Base-by-base conservation (phyloP, 805 yeast species). In the Candida takata region DNA sequence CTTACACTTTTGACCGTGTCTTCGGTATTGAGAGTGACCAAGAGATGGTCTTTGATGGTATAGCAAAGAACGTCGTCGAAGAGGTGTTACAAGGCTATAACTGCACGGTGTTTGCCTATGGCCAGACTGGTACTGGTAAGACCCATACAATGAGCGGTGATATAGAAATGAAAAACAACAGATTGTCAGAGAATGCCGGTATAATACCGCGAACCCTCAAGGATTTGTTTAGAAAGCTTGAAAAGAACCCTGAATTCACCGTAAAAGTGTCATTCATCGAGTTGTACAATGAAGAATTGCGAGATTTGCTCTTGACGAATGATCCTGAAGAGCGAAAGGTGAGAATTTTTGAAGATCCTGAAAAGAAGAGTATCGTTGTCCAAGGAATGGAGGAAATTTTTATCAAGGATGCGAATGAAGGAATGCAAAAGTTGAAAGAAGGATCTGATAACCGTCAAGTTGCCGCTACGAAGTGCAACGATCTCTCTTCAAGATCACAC, bases 41-140 rank as follows among this genome's bases (percentile, higher is more conserved):
- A 55, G 68, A 69, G 29, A 64, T 67, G 44, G 58, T 85, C 0
- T 86, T 75, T 46, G 77, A 78, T 6, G 74, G 74, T 3, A 77
- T 79, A 8, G 88, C 86, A 0, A 56, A 65, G 27, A 68, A 69
- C 10, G 62, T 73, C 13, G 58, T 78, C 4, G 62, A 67, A n/a
- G 94, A 86, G 39, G 67, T 83, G 54, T 54, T 84, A 30, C 60
- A 67, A 24, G 90, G 87, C 14, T 80, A 79, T 51, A 84, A 84
- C 51, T 84, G 85, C 41, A 80, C 94, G 0, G 70, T 84, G 10
- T 73, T 84, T 51, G 92, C 94, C 0, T 85, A 86, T 60, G 95
- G 95, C 1, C 94, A 84, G 55, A 84, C 94, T 0, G 95, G 94
- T 8, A 81, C 92, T 0, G 94, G 94, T 13, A 84, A 84, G 50